Percentiles rank a stretch among this genome's conserved stretches.
These are phyloP conservation scores for Aurantiochytrium sp. DNA, from an alignment of 108 stramenopile species.

Conservation along the genomic window DNA sequence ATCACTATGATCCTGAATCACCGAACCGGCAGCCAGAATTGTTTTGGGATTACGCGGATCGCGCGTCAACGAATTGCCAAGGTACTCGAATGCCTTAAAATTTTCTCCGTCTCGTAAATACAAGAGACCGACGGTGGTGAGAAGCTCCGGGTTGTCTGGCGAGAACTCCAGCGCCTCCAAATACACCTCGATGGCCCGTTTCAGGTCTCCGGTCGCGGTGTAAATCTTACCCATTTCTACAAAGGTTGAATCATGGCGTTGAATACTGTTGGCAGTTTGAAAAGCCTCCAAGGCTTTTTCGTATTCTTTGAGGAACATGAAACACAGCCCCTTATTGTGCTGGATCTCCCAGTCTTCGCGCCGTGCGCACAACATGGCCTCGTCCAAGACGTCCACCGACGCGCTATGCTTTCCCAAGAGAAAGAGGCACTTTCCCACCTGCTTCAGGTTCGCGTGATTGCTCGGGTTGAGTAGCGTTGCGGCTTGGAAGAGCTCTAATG, in stretches of 20 bases:
- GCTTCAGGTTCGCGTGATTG: slow-evolving; percentile 48
- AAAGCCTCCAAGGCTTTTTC: slow-evolving; percentile 45
- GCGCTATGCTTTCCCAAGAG: slow-evolving; percentile 25
- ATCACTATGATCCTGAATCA: slow-evolving; percentile 59
- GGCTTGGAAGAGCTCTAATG: slow-evolving; percentile 51
- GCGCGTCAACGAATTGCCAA: slow-evolving; percentile 50
- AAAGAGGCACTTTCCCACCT: slow-evolving; percentile 50
- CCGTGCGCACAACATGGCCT: slow-evolving; percentile 31
- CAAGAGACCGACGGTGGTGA: slow-evolving; percentile 49
- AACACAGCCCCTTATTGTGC: slow-evolving; percentile 52
- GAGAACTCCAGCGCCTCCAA: slow-evolving; percentile 54
- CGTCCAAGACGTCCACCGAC: slow-evolving; percentile 49
- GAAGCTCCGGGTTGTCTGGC: slow-evolving; percentile 51
- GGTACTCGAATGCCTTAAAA: slow-evolving; percentile 48
- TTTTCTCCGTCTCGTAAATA: slow-evolving; percentile 43
- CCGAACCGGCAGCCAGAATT: slow-evolving; percentile 56
- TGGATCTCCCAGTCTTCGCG: slow-evolving; percentile 58
- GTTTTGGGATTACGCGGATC: slow-evolving; percentile 51
- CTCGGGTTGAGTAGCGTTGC: slow-evolving; percentile 50
- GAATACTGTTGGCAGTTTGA: slow-evolving; percentile 45
- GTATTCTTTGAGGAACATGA: slow-evolving; percentile 41
- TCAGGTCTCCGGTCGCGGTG: neutral
- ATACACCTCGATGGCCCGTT: slow-evolving; percentile 12
- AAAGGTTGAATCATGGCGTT: slow-evolving; percentile 51
- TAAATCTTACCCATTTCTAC: slow-evolving; percentile 49